A percentile compares a stretch with the other conserved stretches of the same genome.
Conservation (phyloP, 2,329 filamentous ascomycete species). For the Phoma herbarum region DNA sequence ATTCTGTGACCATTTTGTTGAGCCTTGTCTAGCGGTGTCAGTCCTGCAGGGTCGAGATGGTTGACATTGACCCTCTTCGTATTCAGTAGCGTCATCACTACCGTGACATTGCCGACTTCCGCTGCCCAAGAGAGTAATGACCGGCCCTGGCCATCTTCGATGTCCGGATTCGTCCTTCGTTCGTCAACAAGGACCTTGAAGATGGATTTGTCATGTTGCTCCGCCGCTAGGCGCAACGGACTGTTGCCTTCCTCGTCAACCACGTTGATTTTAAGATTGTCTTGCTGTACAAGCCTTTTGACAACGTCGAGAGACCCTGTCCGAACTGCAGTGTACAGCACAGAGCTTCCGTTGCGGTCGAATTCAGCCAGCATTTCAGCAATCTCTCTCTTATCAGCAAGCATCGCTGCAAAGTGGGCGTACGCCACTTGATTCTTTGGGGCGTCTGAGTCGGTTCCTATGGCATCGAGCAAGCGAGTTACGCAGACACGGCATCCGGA, state of each 20-base stretch:
- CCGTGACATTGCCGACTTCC: background rate
- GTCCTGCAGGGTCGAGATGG: background rate
- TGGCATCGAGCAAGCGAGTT: no score
- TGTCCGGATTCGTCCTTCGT: background rate
- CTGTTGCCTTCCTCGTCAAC: background rate
- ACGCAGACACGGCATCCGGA: no score
- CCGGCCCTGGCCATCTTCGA: background rate
- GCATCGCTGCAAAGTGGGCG: no score
- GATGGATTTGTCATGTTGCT: background rate
- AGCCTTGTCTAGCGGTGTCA: background rate
- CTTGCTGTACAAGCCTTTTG: background rate
- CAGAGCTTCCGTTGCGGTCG: background rate
- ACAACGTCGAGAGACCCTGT: background rate
- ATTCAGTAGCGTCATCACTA: background rate
- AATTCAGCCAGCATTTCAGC: background rate
- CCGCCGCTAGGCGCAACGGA: background rate
- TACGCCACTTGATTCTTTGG: no score
- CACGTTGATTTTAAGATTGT: background rate
- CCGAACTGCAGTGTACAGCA: background rate
- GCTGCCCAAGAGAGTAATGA: background rate
- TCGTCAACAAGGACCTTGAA: background rate
- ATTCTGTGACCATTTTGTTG: background rate
- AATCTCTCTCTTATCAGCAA: no score
- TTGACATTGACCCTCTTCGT: background rate
- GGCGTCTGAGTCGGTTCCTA: no score